Evolutionary conservation across 495 filamentous ascomycete species (phyloP), one percentile per base, ranked within the genome.

Genomic region (Amniculicola lignicola): DNA sequence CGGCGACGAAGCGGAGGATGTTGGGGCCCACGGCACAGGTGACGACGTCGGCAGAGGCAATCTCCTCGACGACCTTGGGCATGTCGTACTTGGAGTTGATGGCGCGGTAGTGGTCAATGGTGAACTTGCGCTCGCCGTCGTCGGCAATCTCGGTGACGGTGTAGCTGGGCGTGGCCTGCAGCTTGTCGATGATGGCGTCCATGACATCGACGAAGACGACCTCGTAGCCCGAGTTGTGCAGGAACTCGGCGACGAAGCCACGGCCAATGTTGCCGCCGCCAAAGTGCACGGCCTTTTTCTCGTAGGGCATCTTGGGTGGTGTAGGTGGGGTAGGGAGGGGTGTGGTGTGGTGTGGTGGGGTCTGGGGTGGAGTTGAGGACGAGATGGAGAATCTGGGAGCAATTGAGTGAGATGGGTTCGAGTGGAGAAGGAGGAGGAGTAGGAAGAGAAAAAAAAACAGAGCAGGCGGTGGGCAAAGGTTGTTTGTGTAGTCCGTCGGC

Each of bases 11-110:
- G 73, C 90, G 89, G 68, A 98, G 87, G 71, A 98, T 83, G 69
- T 89, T 89, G 59, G 93, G 93, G 53, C 94, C 94, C 55, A 98
- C 93, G 38, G 93, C 93, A 69, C 94, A 97, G 51, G 93, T 98
- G 50, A 98, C 88, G 21, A 95, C 72, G 51, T 94, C 88, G 35
- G 93, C 93, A 27, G 83, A 83, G 19, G 85, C 77, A 58, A 97
- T 95, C 70, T 95, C 92, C 45, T 87, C 70, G 55, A 95, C 73
- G 39, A 95, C 82, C 48, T 90, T 87, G 46, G 70, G 69, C 72
- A 91, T 85, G 56, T 96, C 73, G 53, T 83, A 84, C 74, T 86
- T 88, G 71, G 87, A 89, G 80, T 96, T 95, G 79, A 96, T 89
- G 71, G 93, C 93, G 38, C 90, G 87, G 77, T 92, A 95, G 73